phyloP scores from a whole-genome alignment of 768 basidiomycete genomes.

The Cyclocybe aegerita region DNA sequence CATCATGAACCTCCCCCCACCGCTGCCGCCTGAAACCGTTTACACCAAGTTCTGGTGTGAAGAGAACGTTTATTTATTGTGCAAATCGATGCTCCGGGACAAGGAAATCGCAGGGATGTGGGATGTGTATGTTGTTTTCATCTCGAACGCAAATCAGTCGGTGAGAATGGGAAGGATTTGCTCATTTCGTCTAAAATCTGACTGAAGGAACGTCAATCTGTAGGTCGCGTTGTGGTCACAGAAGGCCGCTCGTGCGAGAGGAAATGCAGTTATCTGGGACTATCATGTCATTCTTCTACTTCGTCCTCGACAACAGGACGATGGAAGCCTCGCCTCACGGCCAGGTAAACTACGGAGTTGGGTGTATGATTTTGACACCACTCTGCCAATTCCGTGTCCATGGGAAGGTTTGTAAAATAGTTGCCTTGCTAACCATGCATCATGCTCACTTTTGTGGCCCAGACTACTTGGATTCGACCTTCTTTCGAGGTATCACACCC shows the following conservation, averaged over 20 bases:
- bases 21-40: constrained; percentile 33
- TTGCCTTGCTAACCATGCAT: neutral
- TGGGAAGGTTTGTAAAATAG: constrained; percentile 40
- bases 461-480: constrained; percentile 50
- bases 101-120: constrained; percentile 32
- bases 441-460: neutral
- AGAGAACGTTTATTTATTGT: constrained; percentile 70
- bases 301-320: constrained; percentile 24
- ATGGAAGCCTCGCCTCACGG: constrained; percentile 1
- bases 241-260: constrained; percentile 34
- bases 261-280: constrained; percentile 62
- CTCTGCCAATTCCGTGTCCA: constrained; percentile 48
- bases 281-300: constrained; percentile 70
- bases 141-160: constrained; percentile 62
- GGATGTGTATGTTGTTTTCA: constrained; percentile 57
- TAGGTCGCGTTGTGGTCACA: constrained; percentile 71
- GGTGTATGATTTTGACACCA: constrained; percentile 73
- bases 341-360: constrained; percentile 31
- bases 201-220: neutral
- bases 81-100: constrained; percentile 36
- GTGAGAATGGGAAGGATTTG: constrained; percentile 32
- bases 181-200: constrained; percentile 1
- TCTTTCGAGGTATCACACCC: constrained; percentile 32
- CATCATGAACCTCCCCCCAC: constrained; percentile 23
- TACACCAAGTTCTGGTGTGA: constrained; percentile 72